A percentile compares a stretch with the other conserved stretches of the same genome.
Evolutionary conservation across 805 yeast genomes (phyloP).

Genomic region (Sporopachydermia quercuum): DNA sequence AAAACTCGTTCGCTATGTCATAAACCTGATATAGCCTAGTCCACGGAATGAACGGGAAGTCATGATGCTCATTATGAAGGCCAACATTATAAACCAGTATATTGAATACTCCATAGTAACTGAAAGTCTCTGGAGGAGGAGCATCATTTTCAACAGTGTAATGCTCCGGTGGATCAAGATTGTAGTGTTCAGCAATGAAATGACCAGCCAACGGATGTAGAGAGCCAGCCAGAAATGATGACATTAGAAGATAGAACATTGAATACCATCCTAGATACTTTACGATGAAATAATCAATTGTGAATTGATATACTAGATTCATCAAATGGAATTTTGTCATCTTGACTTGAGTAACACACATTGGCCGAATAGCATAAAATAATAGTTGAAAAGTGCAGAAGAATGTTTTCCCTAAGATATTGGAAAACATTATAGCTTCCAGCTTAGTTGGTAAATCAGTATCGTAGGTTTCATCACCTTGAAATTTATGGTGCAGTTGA

Average conservation of each 20-base stretch:
- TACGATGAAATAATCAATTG: conserved; percentile 44
- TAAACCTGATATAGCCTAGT: conserved; percentile 52
- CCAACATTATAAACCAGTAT: conserved; percentile 85
- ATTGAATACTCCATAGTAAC: conserved; percentile 75
- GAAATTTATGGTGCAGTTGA: conserved; percentile 77
- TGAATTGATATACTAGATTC: conserved; percentile 46
- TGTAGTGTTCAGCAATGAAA: conserved; percentile 88
- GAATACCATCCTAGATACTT: conserved; percentile 49
- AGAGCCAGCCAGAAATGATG: conserved; percentile 81
- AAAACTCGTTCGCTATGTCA: conserved; percentile 62
- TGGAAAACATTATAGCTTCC: conserved; percentile 63
- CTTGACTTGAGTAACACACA: conserved; percentile 63
- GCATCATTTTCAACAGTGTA: conserved; percentile 15
- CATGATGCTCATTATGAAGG: conserved; percentile 89
- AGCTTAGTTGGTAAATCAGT: conserved; percentile 75
- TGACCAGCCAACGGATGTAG: conserved; percentile 92
- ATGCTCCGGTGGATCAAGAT: conserved; percentile 43
- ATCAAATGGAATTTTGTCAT: conserved; percentile 63
- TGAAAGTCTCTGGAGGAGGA: conserved; percentile 71
- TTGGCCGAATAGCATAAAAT: conserved; percentile 82
- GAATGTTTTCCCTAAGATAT: conserved; percentile 74
- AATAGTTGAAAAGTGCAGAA: conserved; percentile 82
- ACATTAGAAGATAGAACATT: conserved; percentile 48
- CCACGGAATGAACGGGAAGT: conserved; percentile 92
- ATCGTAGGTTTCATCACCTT: conserved; percentile 74